phyloP scores from a whole-genome alignment of 116 monocot genomes.

The Iris pallida region DNA sequence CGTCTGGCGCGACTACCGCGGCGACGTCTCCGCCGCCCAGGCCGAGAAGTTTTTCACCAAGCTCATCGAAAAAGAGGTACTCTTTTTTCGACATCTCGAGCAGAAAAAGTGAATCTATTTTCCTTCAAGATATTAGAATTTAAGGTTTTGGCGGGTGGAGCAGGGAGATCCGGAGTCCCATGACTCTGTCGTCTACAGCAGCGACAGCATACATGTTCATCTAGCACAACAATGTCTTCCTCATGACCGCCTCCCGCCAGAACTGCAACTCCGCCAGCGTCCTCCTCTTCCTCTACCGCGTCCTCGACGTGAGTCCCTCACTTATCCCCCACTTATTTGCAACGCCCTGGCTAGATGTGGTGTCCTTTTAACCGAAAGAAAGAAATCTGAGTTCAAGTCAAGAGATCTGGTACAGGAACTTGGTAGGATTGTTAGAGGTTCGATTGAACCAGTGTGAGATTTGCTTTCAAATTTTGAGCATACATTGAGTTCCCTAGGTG shows the following conservation, averaged over 20 bases:
- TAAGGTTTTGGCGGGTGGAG: no score
- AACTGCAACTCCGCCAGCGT: constrained; percentile 91
- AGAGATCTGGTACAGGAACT: constrained; percentile 91
- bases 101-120: no score
- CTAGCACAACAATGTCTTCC: constrained; percentile 86
- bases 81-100: neutral
- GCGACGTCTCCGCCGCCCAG: constrained; percentile 86
- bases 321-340: neutral
- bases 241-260: constrained; percentile 83
- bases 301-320: constrained; percentile 52
- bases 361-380: constrained; percentile 79
- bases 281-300: constrained; percentile 83
- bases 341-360: constrained; percentile 65
- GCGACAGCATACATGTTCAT: constrained; percentile 97
- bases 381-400: constrained; percentile 90
- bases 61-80: constrained; percentile 81
- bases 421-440: constrained; percentile 74
- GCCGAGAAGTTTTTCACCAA: constrained; percentile 97
- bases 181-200: constrained; percentile 72
- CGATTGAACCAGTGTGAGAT: no score
- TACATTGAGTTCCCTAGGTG: no score
- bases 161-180: constrained; percentile 84
- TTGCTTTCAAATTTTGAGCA: no score
- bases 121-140: no score
- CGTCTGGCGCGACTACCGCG: constrained; percentile 91